Evolutionary conservation across 2,329 filamentous ascomycete species (phyloP).

Genomic region (Herpotrichia juniperi): DNA sequence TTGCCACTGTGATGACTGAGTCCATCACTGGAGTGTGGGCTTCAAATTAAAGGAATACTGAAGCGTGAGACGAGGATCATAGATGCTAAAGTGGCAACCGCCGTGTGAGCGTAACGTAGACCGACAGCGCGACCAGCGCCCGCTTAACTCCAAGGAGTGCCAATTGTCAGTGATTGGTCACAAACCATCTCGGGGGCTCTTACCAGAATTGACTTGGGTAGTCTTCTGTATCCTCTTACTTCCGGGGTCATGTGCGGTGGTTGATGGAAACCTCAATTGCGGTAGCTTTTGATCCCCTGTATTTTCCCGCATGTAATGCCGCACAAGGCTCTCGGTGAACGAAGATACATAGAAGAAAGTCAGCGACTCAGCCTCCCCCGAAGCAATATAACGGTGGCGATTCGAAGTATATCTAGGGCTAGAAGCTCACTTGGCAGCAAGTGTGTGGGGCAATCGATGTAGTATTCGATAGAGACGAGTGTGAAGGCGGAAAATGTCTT

Average conservation of each 20-base stretch:
- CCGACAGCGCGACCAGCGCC: not conserved
- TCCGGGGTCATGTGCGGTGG: not conserved
- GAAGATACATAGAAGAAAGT: not conserved
- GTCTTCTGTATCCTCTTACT: not conserved
- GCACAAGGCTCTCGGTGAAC: slow-evolving; percentile 5
- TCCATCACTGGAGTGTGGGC: no score
- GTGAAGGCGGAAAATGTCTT: not conserved
- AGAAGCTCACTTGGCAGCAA: not conserved
- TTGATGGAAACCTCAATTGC: not conserved
- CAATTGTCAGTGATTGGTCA: not conserved
- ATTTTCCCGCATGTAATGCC: not conserved
- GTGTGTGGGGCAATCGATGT: not conserved
- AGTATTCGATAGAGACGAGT: not conserved
- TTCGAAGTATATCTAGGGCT: not conserved
- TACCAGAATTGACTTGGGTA: not conserved
- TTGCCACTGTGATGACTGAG: not conserved
- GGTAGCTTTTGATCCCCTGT: slow-evolving; percentile 1
- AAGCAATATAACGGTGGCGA: not conserved
- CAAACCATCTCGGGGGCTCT: not conserved
- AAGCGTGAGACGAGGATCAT: not conserved
- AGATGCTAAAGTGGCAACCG: not conserved
- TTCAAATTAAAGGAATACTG: not conserved
- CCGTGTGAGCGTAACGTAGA: not conserved
- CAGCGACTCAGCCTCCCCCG: not conserved
- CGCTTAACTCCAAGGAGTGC: not conserved